Evolutionary conservation across 2,329 filamentous ascomycete species (phyloP), one percentile per base, ranked within the genome.

Genomic region (Phialophora chinensis): DNA sequence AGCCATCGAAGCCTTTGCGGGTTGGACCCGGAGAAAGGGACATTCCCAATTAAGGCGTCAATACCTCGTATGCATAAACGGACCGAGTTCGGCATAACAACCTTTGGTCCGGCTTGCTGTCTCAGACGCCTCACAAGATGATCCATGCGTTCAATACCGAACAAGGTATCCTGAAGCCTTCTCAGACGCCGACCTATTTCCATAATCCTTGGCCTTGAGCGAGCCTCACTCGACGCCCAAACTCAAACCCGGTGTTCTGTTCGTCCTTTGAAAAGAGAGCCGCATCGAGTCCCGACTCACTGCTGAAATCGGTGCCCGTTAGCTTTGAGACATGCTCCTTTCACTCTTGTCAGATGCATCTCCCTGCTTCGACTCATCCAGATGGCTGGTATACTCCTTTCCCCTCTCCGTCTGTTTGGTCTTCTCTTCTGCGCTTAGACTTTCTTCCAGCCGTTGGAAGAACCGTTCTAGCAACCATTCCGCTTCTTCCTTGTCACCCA

Each of bases 381-480:
- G 47, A 20, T 53, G 11, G n/a, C 62, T 66, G 31, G 67, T 65
- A 54, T 63, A 60, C 44, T 62, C 65, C 60, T 67, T 58, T 3
- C 49, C 54, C 35, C 57, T 47, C 57, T 66, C 54, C 62, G 49
- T 53, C 12, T 67, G 63, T 58, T 59, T 54, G 20, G 47, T 59
- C 31, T 60, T 58, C 23, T 38, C 57, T 60, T 63, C 58, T 27
- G 58, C 52, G 31, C 55, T 65, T 10, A 82, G 71, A 63, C 77
- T 79, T 31, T 72, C 69, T 66, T 82, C 79, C 54, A 82, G 67
- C 10, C 74, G 76, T 35, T 76, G 72, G 25, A 78, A 75, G 55
- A 82, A 67, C 47, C 76, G 75, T 63, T 78, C 75, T 35, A 82
- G 69, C 14, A 82, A 71, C 80, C 80, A 82, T 65, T 80, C 75